These are phyloP conservation scores for Hanseniaspora lachancei DNA, from an alignment of 805 yeast genomes.

Conservation along the genomic window DNA sequence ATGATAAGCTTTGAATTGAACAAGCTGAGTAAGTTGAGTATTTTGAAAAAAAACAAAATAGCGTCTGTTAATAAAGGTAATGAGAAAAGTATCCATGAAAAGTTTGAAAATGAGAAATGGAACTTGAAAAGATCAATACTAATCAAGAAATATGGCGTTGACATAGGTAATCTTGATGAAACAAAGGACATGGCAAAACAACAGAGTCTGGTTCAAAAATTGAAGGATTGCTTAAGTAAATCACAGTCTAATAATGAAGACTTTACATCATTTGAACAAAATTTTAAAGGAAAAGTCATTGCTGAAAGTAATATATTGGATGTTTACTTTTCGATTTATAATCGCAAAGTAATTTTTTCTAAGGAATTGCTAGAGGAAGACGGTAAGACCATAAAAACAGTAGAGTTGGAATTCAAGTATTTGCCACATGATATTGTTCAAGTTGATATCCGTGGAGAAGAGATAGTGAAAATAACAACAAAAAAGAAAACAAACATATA, in stretches of 20 bases:
- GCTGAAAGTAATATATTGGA: no score
- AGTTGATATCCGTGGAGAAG: neutral
- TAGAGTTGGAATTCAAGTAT: neutral
- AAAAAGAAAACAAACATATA: neutral
- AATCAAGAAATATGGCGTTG: conserved; percentile 4
- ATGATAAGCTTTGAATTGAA: conserved; percentile 18
- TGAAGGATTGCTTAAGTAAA: neutral
- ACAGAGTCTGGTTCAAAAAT: neutral
- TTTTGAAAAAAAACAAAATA: neutral
- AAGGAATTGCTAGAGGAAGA: neutral
- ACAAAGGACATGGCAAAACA: neutral
- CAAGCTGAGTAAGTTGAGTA: conserved; percentile 16
- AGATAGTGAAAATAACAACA: neutral
- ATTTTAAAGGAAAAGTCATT: no score
- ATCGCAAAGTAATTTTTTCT: no score
- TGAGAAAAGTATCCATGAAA: neutral
- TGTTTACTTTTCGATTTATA: no score
- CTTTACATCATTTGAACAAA: no score
- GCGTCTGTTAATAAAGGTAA: neutral
- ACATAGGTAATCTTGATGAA: conserved; percentile 3
- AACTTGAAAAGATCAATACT: neutral
- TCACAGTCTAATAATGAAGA: neutral
- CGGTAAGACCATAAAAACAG: neutral
- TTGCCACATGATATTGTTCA: neutral
- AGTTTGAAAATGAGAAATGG: conserved; percentile 7